A percentile compares a stretch with the other conserved stretches of the same genome.
phyloP scores from a whole-genome alignment of 2,329 filamentous ascomycete species.

The Diaporthe aspalathi region DNA sequence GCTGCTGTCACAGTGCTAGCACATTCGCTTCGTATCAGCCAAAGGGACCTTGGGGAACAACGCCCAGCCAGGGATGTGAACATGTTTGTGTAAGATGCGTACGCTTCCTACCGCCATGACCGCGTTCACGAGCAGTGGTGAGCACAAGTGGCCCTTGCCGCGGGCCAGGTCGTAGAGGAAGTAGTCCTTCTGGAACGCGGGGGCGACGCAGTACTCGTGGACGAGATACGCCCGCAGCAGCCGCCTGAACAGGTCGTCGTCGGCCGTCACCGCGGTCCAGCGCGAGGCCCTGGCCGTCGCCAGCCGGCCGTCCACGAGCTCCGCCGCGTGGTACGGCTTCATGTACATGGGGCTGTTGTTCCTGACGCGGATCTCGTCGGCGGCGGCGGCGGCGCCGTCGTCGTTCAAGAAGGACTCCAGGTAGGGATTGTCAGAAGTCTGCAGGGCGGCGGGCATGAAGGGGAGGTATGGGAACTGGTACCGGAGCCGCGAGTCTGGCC shows the following conservation, averaged over 20 bases:
- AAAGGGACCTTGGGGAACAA: too few relatives aligned
- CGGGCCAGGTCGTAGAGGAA: conserved; percentile 12
- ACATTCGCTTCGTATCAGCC: neutral
- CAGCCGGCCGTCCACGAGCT: conserved; percentile 6
- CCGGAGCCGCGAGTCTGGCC: neutral
- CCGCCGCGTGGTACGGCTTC: conserved; percentile 7
- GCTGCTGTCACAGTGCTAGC: neutral
- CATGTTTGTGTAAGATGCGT: neutral
- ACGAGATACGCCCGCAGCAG: neutral
- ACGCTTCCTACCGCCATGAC: conserved; percentile 17
- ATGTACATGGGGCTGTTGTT: neutral
- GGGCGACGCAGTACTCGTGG: conserved; percentile 5
- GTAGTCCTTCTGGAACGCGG: conserved; percentile 9
- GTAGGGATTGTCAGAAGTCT: conserved; percentile 25
- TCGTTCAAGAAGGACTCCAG: neutral
- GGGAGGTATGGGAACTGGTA: conserved; percentile 21
- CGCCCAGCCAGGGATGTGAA: neutral
- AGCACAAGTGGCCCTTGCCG: neutral
- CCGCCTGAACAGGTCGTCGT: neutral
- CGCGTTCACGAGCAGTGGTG: conserved; percentile 5
- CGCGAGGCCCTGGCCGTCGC: neutral
- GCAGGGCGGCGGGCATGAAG: conserved; percentile 1
- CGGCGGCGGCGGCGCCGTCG: neutral
- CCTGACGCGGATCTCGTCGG: neutral
- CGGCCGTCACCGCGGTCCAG: neutral